A percentile compares a stretch with the other conserved stretches of the same genome.
Evolutionary conservation across 2,329 filamentous ascomycete genomes (phyloP).

Genomic region (Bipolaris victoriae): DNA sequence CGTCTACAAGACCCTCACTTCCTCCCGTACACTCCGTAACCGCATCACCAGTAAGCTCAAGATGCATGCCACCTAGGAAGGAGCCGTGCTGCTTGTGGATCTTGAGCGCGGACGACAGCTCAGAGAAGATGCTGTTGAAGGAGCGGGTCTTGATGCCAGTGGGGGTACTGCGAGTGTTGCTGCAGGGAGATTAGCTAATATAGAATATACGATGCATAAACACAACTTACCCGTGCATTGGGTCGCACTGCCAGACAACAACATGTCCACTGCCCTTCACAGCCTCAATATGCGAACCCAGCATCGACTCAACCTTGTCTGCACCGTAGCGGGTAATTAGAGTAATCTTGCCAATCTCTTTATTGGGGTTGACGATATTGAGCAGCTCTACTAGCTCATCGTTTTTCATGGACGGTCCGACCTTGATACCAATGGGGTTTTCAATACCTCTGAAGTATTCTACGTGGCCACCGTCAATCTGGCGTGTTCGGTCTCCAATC

Average conservation of each 20-base stretch:
- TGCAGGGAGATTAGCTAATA: constrained; percentile 26
- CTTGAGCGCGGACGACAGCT: constrained; percentile 80
- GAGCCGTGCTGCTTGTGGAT: constrained; percentile 85
- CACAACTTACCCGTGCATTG: constrained; percentile 79
- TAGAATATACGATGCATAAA: not conserved
- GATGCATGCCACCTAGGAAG: constrained; percentile 90
- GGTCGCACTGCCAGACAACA: constrained; percentile 98
- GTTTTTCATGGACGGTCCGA: constrained; percentile 82
- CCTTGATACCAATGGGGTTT: constrained; percentile 96
- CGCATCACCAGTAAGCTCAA: constrained; percentile 93
- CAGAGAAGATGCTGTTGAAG: constrained; percentile 87
- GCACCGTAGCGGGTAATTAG: constrained; percentile 95
- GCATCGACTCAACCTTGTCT: constrained; percentile 72
- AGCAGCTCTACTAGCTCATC: constrained; percentile 80
- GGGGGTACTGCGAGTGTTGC: constrained; percentile 68
- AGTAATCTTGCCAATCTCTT: constrained; percentile 90
- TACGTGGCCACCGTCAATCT: constrained; percentile 90
- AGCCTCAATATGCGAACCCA: constrained; percentile 85
- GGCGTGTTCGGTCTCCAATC: constrained; percentile 95
- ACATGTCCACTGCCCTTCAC: constrained; percentile 78
- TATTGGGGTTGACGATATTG: constrained; percentile 79
- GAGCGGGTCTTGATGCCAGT: constrained; percentile 88
- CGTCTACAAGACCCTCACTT: constrained; percentile 83
- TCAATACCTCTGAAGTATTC: constrained; percentile 97
- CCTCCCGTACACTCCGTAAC: constrained; percentile 96